A percentile compares a stretch with the other conserved stretches of the same genome.
Conservation (phyloP, 805 yeast genomes). For the Tetrapisispora pingtungensis region DNA sequence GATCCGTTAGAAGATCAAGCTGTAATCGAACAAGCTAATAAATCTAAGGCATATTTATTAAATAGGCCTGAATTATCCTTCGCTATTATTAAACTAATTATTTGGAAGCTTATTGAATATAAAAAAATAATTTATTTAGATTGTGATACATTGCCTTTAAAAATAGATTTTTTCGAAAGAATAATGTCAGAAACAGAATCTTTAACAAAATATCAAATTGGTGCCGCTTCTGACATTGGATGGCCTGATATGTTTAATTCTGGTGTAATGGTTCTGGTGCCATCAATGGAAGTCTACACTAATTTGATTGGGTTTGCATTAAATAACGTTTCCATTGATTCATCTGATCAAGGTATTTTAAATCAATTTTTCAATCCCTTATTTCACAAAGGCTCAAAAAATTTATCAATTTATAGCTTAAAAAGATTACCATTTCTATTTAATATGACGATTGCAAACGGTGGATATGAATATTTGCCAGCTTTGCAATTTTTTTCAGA, state of each 20-base stretch:
- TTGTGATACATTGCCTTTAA: slow-evolving; percentile 47
- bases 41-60: slow-evolving; percentile 27
- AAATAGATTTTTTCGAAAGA: slow-evolving; percentile 15
- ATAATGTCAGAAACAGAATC: slow-evolving; percentile 13
- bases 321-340: slow-evolving; percentile 49
- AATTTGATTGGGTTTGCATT: slow-evolving; percentile 31
- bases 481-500: slow-evolving; percentile 47
- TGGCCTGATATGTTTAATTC: slow-evolving; percentile 88
- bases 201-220: slow-evolving; percentile 21
- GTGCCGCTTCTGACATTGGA: slow-evolving; percentile 74
- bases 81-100: slow-evolving; percentile 41
- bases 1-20: slow-evolving; percentile 15
- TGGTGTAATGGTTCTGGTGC: slow-evolving; percentile 58
- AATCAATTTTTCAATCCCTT: slow-evolving; percentile 53
- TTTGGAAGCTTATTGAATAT: slow-evolving; percentile 37
- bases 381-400: slow-evolving; percentile 7
- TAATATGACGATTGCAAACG: slow-evolving; percentile 65
- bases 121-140: slow-evolving; percentile 51
- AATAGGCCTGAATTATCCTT: slow-evolving; percentile 43
- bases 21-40: slow-evolving; percentile 10
- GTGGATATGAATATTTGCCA: slow-evolving; percentile 63
- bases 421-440: slow-evolving; percentile 63
- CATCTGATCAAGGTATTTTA: slow-evolving; percentile 86
- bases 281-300: slow-evolving; percentile 35
- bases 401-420: slow-evolving; percentile 37